phyloP scores from a whole-genome alignment of 345 rosid species.

The Trapa incisa region DNA sequence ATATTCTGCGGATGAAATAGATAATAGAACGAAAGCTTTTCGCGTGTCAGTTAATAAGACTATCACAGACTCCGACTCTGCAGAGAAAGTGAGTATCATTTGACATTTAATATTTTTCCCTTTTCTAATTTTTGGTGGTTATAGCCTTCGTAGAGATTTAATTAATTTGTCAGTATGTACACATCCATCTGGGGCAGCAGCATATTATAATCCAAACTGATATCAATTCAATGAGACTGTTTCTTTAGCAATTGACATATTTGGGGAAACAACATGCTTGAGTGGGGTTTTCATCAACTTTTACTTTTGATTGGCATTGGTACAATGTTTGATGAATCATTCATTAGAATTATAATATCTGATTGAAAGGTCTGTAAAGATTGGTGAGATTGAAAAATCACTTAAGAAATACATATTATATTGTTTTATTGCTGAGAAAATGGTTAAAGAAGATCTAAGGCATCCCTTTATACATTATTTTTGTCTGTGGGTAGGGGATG shows the following conservation, averaged over 20 bases:
- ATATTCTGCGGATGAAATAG: slow-evolving; percentile 54
- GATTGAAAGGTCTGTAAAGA: no score
- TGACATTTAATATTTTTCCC: no score
- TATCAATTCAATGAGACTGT: no score
- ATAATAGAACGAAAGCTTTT: slow-evolving; percentile 51
- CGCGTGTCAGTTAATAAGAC: slow-evolving; percentile 37
- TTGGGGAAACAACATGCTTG: no score
- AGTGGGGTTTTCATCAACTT: no score
- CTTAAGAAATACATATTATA: not conserved
- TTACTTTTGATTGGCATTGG: no score
- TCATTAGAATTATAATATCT: no score
- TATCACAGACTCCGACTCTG: slow-evolving; percentile 27
- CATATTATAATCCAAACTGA: no score
- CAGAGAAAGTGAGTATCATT: slow-evolving; percentile 36
- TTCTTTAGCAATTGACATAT: no score
- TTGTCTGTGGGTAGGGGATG: not conserved
- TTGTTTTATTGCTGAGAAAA: not conserved
- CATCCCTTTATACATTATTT: not conserved
- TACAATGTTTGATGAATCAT: no score
- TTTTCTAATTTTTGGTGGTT: not conserved
- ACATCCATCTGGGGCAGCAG: no score
- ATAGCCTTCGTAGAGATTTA: not conserved
- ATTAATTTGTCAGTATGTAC: no score
- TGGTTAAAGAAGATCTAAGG: not conserved
- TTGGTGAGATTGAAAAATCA: not conserved